A percentile compares a stretch with the other conserved stretches of the same genome.
Evolutionary conservation across 2,329 filamentous ascomycete species (phyloP).

Genomic region (Colletotrichum echinochloae): DNA sequence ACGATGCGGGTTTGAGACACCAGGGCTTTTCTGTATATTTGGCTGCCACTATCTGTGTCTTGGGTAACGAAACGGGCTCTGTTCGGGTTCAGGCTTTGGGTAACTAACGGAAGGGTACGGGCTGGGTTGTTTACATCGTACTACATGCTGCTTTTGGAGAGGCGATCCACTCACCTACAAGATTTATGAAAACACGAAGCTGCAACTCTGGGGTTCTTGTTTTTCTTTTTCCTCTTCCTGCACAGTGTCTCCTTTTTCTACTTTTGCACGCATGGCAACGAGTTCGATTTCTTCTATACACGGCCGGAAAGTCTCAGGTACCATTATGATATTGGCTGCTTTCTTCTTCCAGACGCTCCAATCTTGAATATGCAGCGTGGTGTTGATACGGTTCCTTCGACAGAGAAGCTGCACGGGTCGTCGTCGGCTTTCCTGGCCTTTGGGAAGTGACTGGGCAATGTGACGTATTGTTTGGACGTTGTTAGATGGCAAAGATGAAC

Average conservation of each 20-base stretch:
- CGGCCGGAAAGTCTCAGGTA: slow-evolving; percentile 9
- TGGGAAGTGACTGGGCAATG: background rate
- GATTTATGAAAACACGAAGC: background rate
- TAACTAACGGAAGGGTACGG: slow-evolving; percentile 9
- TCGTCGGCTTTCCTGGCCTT: background rate
- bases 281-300: background rate
- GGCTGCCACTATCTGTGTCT: background rate
- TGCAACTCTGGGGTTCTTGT: background rate
- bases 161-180: background rate
- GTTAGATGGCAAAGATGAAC: too few relatives aligned
- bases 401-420: background rate
- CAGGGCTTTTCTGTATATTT: slow-evolving; percentile 15
- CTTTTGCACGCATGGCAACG: background rate
- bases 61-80: slow-evolving; percentile 24
- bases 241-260: background rate
- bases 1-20: slow-evolving; percentile 33
- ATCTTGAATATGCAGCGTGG: too few relatives aligned
- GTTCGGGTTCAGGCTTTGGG: slow-evolving; percentile 7
- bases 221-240: background rate
- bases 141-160: slow-evolving; percentile 11
- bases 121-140: slow-evolving; percentile 11
- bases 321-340: background rate
- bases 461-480: background rate
- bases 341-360: background rate
- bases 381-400: background rate